A percentile compares a stretch with the other conserved stretches of the same genome.
These are phyloP conservation scores for Dinochytrium kinnereticum DNA, from an alignment of 371 early-diverging fungal genomes.

Conservation along the genomic window DNA sequence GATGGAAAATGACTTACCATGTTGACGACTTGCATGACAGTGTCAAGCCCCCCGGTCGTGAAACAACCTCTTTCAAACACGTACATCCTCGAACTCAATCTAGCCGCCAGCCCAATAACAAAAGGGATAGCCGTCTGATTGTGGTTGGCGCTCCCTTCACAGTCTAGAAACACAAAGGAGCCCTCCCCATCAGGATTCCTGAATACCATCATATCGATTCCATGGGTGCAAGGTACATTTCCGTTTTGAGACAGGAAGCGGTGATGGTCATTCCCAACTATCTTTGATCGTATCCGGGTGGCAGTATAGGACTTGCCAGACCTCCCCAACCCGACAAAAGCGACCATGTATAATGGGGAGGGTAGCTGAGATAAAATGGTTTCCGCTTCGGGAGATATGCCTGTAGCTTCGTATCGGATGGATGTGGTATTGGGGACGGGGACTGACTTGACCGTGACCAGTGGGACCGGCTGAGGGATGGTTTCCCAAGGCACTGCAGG, in stretches of 20 bases:
- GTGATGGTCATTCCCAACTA: constrained; percentile 43
- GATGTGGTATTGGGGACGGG: constrained; percentile 17
- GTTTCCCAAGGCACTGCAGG: constrained; percentile 41
- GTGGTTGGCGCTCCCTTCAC: constrained; percentile 58
- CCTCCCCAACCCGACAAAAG: constrained; percentile 55
- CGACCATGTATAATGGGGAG: constrained; percentile 50
- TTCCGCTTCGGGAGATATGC: constrained; percentile 52
- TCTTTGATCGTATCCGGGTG: constrained; percentile 32
- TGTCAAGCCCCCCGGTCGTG: constrained; percentile 56
- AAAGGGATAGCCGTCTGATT: constrained; percentile 58
- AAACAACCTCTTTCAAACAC: constrained; percentile 58
- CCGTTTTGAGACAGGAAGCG: constrained; percentile 41
- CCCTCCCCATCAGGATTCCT: constrained; percentile 46
- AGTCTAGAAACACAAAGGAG: constrained; percentile 53
- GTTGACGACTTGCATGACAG: constrained; percentile 58
- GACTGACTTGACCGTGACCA: constrained; percentile 36
- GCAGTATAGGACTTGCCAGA: constrained; percentile 54
- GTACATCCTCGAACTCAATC: constrained; percentile 49
- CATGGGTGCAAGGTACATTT: constrained; percentile 58
- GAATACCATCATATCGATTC: constrained; percentile 57
- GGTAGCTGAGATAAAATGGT: constrained; percentile 44
- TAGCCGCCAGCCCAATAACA: constrained; percentile 57
- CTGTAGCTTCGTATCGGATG: constrained; percentile 50
- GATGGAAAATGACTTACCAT: no score
- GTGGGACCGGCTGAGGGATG: constrained; percentile 45